Percentiles rank a stretch among this genome's conserved stretches.
phyloP scores from a whole-genome alignment of 2,329 filamentous ascomycete species.

The Ascochyta koolunga region DNA sequence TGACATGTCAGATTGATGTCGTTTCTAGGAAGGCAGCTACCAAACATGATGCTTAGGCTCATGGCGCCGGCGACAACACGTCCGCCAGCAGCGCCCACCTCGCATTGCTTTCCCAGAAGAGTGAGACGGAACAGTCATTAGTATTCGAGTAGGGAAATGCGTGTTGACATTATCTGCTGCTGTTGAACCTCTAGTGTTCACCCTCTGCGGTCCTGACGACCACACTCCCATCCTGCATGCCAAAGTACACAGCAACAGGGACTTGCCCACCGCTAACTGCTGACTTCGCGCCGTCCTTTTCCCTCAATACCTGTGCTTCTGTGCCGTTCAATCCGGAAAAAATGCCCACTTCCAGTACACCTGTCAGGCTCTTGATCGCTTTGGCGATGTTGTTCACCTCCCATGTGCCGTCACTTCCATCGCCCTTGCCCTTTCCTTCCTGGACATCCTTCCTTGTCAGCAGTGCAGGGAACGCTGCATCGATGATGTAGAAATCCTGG shows the following conservation, averaged over 20 bases:
- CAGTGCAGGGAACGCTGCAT: slow-evolving; percentile 82
- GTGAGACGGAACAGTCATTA: too few relatives aligned
- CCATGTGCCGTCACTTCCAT: slow-evolving; percentile 73
- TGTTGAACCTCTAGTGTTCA: slow-evolving; percentile 19
- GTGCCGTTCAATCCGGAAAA: slow-evolving; percentile 83
- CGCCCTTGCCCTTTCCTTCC: slow-evolving; percentile 51
- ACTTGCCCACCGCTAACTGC: slow-evolving; percentile 72
- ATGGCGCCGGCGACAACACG: too few relatives aligned
- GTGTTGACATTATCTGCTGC: neutral
- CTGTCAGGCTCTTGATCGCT: slow-evolving; percentile 79
- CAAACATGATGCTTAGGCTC: too few relatives aligned
- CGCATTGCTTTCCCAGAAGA: too few relatives aligned
- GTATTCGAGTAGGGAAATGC: too few relatives aligned
- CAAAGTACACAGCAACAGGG: slow-evolving; percentile 93
- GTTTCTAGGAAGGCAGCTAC: too few relatives aligned
- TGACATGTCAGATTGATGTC: too few relatives aligned
- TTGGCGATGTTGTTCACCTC: slow-evolving; percentile 77
- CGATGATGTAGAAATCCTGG: slow-evolving; percentile 87
- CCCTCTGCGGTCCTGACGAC: slow-evolving; percentile 42
- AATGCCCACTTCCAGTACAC: slow-evolving; percentile 89
- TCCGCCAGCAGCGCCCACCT: too few relatives aligned
- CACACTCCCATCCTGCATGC: slow-evolving; percentile 70
- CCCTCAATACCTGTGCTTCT: slow-evolving; percentile 62
- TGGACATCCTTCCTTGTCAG: slow-evolving; percentile 65
- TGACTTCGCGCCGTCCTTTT: slow-evolving; percentile 35